Evolutionary conservation across 139 green algal genomes (phyloP).

Genomic region (Pseudopediastrum boryanum): DNA sequence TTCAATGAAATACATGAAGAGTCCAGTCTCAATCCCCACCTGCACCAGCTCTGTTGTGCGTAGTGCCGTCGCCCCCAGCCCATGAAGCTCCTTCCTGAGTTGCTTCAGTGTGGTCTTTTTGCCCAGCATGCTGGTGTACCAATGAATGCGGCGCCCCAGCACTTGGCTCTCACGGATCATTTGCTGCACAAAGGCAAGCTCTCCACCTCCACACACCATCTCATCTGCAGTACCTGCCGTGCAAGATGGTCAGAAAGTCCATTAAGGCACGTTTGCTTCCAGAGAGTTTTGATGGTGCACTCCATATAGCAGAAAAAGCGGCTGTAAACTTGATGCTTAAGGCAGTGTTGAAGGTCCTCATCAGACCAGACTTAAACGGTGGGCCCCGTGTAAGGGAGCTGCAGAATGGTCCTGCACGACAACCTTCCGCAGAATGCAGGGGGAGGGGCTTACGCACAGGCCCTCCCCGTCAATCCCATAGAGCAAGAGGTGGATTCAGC

Average conservation of each 20-base stretch:
- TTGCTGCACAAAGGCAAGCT: constrained; percentile 83
- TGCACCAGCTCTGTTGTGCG: constrained; percentile 87
- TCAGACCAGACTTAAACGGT: too few relatives aligned
- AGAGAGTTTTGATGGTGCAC: too few relatives aligned
- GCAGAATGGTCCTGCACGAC: too few relatives aligned
- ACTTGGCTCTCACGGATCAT: constrained; percentile 87
- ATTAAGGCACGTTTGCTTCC: too few relatives aligned
- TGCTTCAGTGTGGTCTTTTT: constrained; percentile 80
- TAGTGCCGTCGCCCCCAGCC: constrained; percentile 37
- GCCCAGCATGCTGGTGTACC: constrained; percentile 89
- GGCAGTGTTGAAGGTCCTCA: too few relatives aligned
- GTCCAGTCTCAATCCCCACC: constrained; percentile 31
- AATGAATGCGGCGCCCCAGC: constrained; percentile 61
- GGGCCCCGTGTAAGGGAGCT: too few relatives aligned
- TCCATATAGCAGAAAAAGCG: too few relatives aligned
- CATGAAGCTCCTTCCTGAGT: constrained; percentile 61
- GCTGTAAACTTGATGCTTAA: too few relatives aligned
- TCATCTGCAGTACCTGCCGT: constrained; percentile 71
- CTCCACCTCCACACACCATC: constrained; percentile 91
- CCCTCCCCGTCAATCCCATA: too few relatives aligned
- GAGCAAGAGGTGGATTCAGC: too few relatives aligned
- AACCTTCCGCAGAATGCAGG: too few relatives aligned
- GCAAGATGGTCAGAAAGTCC: not conserved
- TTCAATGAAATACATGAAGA: not conserved
- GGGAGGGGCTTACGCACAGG: too few relatives aligned